Base-by-base conservation (phyloP, 2,329 filamentous ascomycete species). In the Helotiales sp. region DNA sequence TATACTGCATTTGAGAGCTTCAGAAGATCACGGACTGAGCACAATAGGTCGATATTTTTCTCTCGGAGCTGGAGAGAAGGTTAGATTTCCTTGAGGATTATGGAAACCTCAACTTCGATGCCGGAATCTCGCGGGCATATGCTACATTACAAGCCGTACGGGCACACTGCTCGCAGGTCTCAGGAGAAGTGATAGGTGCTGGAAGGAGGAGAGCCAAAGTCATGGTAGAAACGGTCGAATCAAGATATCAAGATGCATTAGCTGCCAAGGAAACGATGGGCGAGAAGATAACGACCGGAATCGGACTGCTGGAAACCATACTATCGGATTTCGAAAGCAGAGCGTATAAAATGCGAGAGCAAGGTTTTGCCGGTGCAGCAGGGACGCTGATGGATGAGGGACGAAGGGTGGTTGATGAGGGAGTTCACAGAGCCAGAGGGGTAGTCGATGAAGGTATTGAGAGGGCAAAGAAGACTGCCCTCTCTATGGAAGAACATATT, bases 151-250 rank as follows among this genome's bases (percentile, higher is more conserved):
- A 93, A 69, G 87, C 91, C 7, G 93, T 99, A 25, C 87, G 93
- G 60, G 87, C 91, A 64, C 86, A 91, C 67, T 99, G 95, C 74
- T 91, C 91, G 36, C 86, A 93, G 63, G 92, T 93, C 19, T 96
- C 93, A 0, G 93, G 91, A 61, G 93, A 95, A 70, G 84, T 97
- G 47, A 85, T 98, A 65, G 95, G 92, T 56, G 90, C 90, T 34
- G 93, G 95, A 22, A 87, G 90, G 52, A 85, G 91, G 63, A 84
- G 92, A 60, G 86, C 96, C 59, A 89, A 91, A 63, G 85, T 98
- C 58, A 87, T 98, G 77, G 91, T 99, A 31, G 93, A 98, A 67
- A 96, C 92, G 0, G 79, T 99, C 13, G 95, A 99, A 73, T 82
- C 82, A 27, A 83, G 90, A 63, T 99, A 97, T 74, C 88, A 96